A percentile compares a stretch with the other conserved stretches of the same genome.
These are phyloP conservation scores for Chalaropsis thielavioides DNA, from an alignment of 2,329 filamentous ascomycete genomes.

Conservation along the genomic window DNA sequence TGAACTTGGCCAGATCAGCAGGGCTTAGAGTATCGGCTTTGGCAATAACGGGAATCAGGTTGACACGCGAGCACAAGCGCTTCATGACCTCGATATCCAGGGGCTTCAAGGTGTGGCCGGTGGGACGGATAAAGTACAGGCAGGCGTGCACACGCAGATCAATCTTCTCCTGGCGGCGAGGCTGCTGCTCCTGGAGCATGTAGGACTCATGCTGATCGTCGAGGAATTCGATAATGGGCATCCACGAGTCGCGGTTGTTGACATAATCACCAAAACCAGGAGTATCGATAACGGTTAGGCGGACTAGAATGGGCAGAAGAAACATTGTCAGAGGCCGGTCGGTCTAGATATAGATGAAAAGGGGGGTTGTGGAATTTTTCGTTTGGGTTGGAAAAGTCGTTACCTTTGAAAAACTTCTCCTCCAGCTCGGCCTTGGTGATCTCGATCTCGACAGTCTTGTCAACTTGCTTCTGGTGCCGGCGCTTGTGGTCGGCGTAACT, in stretches of 20 bases:
- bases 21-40: constrained; percentile 98
- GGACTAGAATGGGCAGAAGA: constrained; percentile 44
- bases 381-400: not conserved
- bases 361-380: not conserved
- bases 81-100: constrained; percentile 99
- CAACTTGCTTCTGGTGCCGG: constrained; percentile 96
- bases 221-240: constrained; percentile 98
- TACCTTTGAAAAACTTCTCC: constrained; percentile 99
- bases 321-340: constrained; percentile 17
- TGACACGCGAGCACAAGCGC: constrained; percentile 92
- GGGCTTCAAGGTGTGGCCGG: constrained; percentile 95
- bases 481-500: constrained; percentile 99
- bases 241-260: constrained; percentile 99
- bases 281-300: constrained; percentile 96
- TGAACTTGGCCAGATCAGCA: constrained; percentile 80
- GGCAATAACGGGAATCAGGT: constrained; percentile 94
- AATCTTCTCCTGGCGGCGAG: constrained; percentile 94
- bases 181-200: constrained; percentile 99
- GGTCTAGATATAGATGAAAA: constrained; percentile 19
- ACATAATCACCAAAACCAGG: constrained; percentile 99
- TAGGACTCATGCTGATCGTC: constrained; percentile 99
- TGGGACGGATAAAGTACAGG: constrained; percentile 97
- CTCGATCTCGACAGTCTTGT: constrained; percentile 99
- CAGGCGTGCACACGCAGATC: constrained; percentile 97
- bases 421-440: constrained; percentile 99